Evolutionary conservation across 225 moss, liverwort and hornwort genomes (phyloP).

Genomic region (Rhytidiadelphus loreus): DNA sequence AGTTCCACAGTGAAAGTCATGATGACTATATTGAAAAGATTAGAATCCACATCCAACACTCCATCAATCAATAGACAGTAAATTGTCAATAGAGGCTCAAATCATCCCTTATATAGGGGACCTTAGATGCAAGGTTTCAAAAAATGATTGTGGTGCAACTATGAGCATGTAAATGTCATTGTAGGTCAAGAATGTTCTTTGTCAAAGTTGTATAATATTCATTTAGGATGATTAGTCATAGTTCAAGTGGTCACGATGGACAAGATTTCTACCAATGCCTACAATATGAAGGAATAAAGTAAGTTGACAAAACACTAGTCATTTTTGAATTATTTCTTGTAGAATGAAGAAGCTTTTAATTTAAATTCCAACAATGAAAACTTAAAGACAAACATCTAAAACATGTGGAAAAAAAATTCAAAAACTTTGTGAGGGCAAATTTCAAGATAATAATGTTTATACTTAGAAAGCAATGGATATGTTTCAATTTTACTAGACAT

Average conservation of each 20-base stretch:
- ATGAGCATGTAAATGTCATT: neutral
- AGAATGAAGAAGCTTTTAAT: too few relatives aligned
- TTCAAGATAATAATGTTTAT: too few relatives aligned
- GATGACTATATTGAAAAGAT: fast-evolving
- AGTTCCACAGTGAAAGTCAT: neutral
- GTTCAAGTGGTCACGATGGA: neutral
- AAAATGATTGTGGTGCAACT: neutral
- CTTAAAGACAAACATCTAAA: too few relatives aligned
- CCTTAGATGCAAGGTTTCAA: neutral
- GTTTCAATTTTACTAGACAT: too few relatives aligned
- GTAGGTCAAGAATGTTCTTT: neutral
- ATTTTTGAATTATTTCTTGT: too few relatives aligned
- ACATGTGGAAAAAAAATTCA: too few relatives aligned
- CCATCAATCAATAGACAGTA: neutral
- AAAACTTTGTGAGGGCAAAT: too few relatives aligned
- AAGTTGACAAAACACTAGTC: too few relatives aligned
- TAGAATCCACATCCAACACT: neutral
- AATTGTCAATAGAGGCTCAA: neutral
- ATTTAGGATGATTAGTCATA: neutral
- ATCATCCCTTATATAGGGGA: neutral
- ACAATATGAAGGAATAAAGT: too few relatives aligned
- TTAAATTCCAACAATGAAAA: too few relatives aligned
- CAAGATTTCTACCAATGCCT: neutral
- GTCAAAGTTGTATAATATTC: neutral
- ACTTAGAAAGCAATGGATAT: too few relatives aligned